Percentiles rank a stretch among this genome's conserved stretches.
Conservation (phyloP, 2,329 filamentous ascomycete species). For the Penicillium polonicum region DNA sequence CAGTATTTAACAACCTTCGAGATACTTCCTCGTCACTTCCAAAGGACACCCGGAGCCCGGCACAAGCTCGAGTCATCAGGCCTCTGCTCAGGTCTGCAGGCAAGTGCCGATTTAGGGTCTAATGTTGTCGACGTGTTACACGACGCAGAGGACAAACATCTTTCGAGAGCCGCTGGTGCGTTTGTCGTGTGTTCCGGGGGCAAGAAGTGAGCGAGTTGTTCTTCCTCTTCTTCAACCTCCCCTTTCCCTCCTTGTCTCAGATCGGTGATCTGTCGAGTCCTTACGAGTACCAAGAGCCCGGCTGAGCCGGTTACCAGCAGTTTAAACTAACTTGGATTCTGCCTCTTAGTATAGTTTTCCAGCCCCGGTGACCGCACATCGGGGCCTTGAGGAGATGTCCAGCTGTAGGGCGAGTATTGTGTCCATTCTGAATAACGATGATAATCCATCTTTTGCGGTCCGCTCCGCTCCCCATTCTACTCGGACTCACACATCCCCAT, state of each 20-base stretch:
- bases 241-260: not conserved
- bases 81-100: conserved; percentile 22
- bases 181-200: conserved; percentile 18
- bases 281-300: conserved; percentile 5
- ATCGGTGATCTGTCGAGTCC: conserved; percentile 8
- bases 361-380: conserved; percentile 17
- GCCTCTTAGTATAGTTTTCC: conserved; percentile 20
- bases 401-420: conserved; percentile 37
- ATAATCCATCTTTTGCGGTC: conserved; percentile 48
- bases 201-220: conserved; percentile 9
- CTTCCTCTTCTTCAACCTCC: conserved; percentile 10
- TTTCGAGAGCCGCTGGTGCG: conserved; percentile 32
- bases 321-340: conserved; percentile 15
- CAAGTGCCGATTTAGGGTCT: conserved; percentile 28
- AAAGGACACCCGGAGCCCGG: conserved; percentile 1
- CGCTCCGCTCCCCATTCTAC: conserved; percentile 32
- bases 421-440: conserved; percentile 50
- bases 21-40: not conserved
- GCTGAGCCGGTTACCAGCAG: conserved; percentile 5
- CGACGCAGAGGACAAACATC: conserved; percentile 35
- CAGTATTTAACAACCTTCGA: not conserved
- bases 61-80: conserved; percentile 20
- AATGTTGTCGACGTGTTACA: conserved; percentile 37
- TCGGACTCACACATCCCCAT: conserved; percentile 21
- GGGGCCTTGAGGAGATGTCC: conserved; percentile 30